These are phyloP conservation scores for Coelastrella sp. DNA, from an alignment of 139 green algal genomes.

Conservation along the genomic window DNA sequence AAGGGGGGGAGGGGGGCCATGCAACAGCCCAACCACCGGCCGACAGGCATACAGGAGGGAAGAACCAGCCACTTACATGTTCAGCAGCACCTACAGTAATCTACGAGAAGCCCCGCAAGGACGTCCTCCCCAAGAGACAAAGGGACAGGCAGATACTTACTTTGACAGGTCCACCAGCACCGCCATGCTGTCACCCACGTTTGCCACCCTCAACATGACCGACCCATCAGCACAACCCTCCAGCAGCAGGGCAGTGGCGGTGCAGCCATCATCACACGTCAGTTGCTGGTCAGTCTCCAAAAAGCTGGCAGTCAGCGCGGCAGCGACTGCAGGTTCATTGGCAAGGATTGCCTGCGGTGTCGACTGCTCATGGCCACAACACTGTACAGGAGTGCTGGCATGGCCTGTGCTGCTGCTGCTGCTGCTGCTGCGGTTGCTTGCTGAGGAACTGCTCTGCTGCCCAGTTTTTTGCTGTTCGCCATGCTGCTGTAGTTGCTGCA, in stretches of 20 bases:
- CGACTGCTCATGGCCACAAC: slow-evolving; percentile 30
- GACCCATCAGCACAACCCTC: slow-evolving; percentile 34
- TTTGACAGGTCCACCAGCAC: slow-evolving; percentile 55
- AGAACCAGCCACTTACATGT: no score
- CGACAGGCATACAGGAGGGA: no score
- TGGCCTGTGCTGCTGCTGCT: slow-evolving; percentile 37
- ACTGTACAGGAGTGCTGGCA: background rate
- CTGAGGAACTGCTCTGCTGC: slow-evolving; percentile 29
- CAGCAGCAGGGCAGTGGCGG: slow-evolving; percentile 60
- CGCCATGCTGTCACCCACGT: slow-evolving; percentile 67
- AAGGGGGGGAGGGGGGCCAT: no score
- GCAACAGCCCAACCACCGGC: no score
- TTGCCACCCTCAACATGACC: slow-evolving; percentile 54
- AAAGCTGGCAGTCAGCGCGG: slow-evolving; percentile 15
- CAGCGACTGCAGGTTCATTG: slow-evolving; percentile 13
- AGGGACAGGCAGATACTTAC: background rate
- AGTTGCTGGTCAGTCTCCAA: slow-evolving; percentile 56
- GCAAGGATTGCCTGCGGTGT: slow-evolving; percentile 32
- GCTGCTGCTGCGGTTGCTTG: slow-evolving; percentile 4
- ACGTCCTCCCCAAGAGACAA: no score
- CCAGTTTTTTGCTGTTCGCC: background rate
- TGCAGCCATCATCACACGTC: slow-evolving; percentile 67
- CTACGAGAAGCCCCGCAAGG: no score
- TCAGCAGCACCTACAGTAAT: no score
- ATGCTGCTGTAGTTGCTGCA: slow-evolving; percentile 15